Evolutionary conservation across 2,329 filamentous ascomycete genomes (phyloP).

Genomic region (Sarocladium oryzae): DNA sequence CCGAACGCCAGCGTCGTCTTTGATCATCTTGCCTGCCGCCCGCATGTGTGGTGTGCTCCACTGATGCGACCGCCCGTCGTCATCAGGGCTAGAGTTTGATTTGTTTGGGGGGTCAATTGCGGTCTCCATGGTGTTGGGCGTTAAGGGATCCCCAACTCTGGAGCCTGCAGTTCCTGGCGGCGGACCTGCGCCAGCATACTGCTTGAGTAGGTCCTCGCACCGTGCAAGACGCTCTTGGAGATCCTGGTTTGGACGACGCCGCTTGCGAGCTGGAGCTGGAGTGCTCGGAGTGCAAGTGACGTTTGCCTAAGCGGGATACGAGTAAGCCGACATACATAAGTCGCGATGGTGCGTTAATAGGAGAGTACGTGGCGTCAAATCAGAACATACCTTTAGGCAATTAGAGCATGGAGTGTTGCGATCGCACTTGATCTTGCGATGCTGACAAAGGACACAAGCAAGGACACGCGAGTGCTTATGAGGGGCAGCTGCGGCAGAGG

Average conservation of each 20-base stretch:
- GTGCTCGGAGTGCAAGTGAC: constrained; percentile 54
- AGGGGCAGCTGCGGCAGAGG: constrained; percentile 15
- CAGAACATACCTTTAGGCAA: constrained; percentile 46
- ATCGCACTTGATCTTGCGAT: constrained; percentile 58
- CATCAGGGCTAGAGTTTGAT: background rate
- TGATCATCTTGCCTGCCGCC: constrained; percentile 45
- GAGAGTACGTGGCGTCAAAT: background rate
- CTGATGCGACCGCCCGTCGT: constrained; percentile 6
- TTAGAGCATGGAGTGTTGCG: constrained; percentile 53
- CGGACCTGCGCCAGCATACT: constrained; percentile 40
- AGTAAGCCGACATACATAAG: too few species aligned
- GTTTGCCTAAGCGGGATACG: constrained; percentile 39
- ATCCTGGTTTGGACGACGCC: constrained; percentile 53
- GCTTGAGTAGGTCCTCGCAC: constrained; percentile 52
- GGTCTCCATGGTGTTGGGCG: constrained; percentile 19
- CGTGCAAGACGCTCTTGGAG: constrained; percentile 53
- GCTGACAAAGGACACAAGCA: constrained; percentile 52
- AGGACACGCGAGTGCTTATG: constrained; percentile 40
- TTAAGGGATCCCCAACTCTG: constrained; percentile 11
- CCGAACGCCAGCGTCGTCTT: constrained; percentile 46
- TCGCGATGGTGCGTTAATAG: too few species aligned
- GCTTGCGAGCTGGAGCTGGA: constrained; percentile 53
- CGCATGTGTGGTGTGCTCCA: constrained; percentile 29
- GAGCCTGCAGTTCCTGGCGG: constrained; percentile 16
- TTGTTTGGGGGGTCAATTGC: constrained; percentile 22